A percentile compares a stretch with the other conserved stretches of the same genome.
These are phyloP conservation scores for Podila epigama DNA, from an alignment of 192 early-diverging fungal species.

Conservation along the genomic window DNA sequence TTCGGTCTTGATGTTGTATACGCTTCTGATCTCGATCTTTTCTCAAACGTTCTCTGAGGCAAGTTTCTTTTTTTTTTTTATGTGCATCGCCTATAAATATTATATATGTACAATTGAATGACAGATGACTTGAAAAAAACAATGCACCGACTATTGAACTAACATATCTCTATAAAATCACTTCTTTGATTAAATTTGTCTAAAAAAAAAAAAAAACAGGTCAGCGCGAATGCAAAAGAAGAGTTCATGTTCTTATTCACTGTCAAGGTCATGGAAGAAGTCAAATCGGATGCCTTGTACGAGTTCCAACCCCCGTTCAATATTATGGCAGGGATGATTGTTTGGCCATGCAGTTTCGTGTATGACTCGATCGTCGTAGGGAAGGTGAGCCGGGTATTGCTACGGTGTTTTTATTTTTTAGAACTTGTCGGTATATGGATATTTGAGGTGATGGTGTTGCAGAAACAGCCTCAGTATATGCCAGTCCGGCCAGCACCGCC, in stretches of 20 bases:
- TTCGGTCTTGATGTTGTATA: slow-evolving; percentile 48
- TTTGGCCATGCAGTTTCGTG: slow-evolving; percentile 34
- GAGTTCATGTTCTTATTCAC: slow-evolving; percentile 54
- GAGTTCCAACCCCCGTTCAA: slow-evolving; percentile 56
- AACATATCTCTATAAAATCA: neutral
- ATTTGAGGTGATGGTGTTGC: slow-evolving; percentile 34
- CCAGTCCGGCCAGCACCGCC: slow-evolving; percentile 17
- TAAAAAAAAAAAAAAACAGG: no score
- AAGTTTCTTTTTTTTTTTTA: neutral
- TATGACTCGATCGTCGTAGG: slow-evolving; percentile 22
- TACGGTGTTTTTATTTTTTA: slow-evolving; percentile 45
- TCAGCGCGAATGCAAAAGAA: slow-evolving; percentile 54
- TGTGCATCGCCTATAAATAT: no score
- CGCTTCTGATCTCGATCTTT: slow-evolving; percentile 53
- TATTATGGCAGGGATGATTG: slow-evolving; percentile 30
- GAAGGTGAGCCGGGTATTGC: slow-evolving; percentile 38
- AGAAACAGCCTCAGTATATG: slow-evolving; percentile 14
- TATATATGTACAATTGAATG: no score
- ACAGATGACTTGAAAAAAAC: no score
- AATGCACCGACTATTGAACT: no score
- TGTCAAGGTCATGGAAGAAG: slow-evolving; percentile 54
- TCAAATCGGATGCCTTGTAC: slow-evolving; percentile 49
- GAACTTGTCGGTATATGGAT: slow-evolving; percentile 47
- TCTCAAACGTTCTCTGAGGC: slow-evolving; percentile 47
- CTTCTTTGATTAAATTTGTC: neutral